Base-by-base conservation (phyloP, 768 basidiomycete species). In the Leccinum longicurvipes region DNA sequence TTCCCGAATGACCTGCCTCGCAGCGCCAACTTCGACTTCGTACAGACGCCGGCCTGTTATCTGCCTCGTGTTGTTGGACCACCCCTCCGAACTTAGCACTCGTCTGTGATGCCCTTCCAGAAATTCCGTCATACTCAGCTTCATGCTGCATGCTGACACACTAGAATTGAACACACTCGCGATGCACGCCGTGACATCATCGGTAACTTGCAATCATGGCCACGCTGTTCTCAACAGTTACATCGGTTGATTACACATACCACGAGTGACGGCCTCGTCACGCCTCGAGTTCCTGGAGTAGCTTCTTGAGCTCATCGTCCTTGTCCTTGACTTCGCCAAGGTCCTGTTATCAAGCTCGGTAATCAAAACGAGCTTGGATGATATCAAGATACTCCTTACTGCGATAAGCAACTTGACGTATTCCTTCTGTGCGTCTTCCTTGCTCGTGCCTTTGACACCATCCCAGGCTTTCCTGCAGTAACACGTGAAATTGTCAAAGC, bases 381-480 rank as follows among this genome's bases (percentile, higher is more conserved):
- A 34, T 1, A n/a, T 50, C 24, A 32, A 25, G 17, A 44, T 29
- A 17, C 48, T 64, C 11, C 79, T 58, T 63, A 90, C 94, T 76
- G 79, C 75, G 56, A 87, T 57, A 61, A 98, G 81, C 63, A 82
- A 81, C 54, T 81, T 80, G 53, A 96, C 91, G 64, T 98, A 98
- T 68, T 82, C 76, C 59, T 70, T 64, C 72, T 79, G 74, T 9
- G 93, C 91, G 0, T 85, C 85, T 65, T 92, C 91, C 72, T 83
- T 79, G 45, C 83, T 77, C 31, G 71, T 80, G 39, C 90, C 94
- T 74, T 94, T 79, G 59, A 87, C 78, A 3, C 60, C 67, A 11
- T 84, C 79, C 92, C 93, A 97, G 21, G 95, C 96, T 65, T 91
- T 84, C 93, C 93, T 94, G 64, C 19, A 15, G 27, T 17, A 24